Evolutionary conservation across 2,329 filamentous ascomycete genomes (phyloP).

Genomic region (Parascedosporium putredinis): DNA sequence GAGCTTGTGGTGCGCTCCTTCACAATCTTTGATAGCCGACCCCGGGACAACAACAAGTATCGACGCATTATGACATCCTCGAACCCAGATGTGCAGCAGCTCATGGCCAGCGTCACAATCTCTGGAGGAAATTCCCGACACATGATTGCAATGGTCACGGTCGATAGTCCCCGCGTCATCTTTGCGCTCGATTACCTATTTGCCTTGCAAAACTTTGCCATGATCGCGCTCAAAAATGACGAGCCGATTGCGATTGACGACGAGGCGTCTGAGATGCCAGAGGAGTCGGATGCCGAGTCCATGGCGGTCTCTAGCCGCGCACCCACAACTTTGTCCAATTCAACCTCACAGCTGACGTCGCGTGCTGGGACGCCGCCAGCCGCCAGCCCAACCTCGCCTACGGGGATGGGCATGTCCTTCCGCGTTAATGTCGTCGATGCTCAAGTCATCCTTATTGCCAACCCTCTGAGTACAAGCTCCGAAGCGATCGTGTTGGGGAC

Average conservation of each 20-base stretch:
- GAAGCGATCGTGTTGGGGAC: conserved; percentile 94
- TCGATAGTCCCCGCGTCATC: conserved; percentile 91
- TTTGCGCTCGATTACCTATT: conserved; percentile 95
- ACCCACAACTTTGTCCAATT: neutral
- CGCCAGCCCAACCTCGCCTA: neutral
- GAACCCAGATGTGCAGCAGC: conserved; percentile 90
- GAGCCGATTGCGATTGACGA: conserved; percentile 46
- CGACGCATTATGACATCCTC: conserved; percentile 96
- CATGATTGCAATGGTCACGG: conserved; percentile 81
- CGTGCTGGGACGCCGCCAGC: neutral
- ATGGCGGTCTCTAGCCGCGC: conserved; percentile 17
- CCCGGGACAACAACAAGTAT: conserved; percentile 85
- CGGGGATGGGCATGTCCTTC: conserved; percentile 67
- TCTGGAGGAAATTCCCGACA: conserved; percentile 68
- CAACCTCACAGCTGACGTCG: neutral
- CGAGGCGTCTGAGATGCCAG: conserved; percentile 43
- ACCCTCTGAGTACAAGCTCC: conserved; percentile 78
- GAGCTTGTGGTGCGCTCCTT: conserved; percentile 91
- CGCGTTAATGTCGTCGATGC: conserved; percentile 91
- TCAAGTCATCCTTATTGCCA: conserved; percentile 92
- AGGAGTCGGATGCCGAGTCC: conserved; percentile 51
- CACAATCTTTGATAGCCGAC: conserved; percentile 87
- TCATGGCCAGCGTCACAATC: conserved; percentile 95
- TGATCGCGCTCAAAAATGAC: conserved; percentile 51
- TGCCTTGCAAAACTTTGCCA: conserved; percentile 74